phyloP scores from a whole-genome alignment of 352 stramenopile species.

The Aphanomyces stellatus region DNA sequence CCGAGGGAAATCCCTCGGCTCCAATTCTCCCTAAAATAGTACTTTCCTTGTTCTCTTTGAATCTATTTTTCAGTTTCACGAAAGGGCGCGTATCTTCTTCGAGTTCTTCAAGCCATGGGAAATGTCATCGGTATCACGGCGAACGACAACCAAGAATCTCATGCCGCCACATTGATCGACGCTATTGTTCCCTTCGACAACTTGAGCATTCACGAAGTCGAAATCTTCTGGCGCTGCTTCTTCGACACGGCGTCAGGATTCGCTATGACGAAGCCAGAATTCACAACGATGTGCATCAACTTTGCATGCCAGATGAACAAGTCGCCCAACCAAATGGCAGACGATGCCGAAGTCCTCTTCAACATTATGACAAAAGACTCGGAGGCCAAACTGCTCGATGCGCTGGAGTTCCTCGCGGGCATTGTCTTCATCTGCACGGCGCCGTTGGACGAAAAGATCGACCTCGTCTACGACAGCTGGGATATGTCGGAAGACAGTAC shows the following conservation, averaged over 20 bases:
- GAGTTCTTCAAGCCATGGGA: background rate
- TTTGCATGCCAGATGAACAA: conserved; percentile 31
- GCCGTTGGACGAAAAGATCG: conserved; percentile 66
- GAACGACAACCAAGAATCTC: background rate
- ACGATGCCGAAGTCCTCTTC: conserved; percentile 49
- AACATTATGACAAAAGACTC: conserved; percentile 35
- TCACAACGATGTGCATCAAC: conserved; percentile 55
- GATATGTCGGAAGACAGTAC: conserved; percentile 78
- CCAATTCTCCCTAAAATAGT: background rate
- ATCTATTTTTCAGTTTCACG: background rate
- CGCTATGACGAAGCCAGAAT: conserved; percentile 44
- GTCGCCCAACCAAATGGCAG: conserved; percentile 31
- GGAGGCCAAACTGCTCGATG: conserved; percentile 35
- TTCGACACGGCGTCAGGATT: conserved; percentile 72
- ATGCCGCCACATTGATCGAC: conserved; percentile 24
- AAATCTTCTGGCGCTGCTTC: conserved; percentile 76
- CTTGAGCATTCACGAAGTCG: conserved; percentile 54
- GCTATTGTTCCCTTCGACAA: conserved; percentile 68
- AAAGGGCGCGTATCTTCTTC: background rate
- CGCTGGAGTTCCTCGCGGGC: conserved; percentile 67
- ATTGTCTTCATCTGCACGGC: conserved; percentile 56
- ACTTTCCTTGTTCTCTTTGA: background rate
- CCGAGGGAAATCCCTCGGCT: background rate
- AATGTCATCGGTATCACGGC: conserved; percentile 13
- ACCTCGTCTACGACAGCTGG: conserved; percentile 80